phyloP scores from a whole-genome alignment of 1,284 basidiomycete species.

The Fistulina hepatica region DNA sequence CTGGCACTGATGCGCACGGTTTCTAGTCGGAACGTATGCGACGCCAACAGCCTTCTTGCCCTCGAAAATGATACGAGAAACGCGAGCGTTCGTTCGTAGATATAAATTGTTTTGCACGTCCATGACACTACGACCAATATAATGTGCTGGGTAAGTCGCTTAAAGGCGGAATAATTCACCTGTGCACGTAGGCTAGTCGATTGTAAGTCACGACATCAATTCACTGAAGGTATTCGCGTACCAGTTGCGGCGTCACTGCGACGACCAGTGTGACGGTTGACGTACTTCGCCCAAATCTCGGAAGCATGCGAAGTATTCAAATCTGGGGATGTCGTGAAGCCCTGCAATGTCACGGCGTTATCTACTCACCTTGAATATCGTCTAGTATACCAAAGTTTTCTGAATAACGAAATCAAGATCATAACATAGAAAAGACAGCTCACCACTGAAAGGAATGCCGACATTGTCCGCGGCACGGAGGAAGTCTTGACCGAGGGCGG shows the following conservation, averaged over 20 bases:
- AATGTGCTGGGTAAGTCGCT: background rate
- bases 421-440: too few relatives aligned
- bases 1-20: slow-evolving; percentile 42
- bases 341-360: background rate
- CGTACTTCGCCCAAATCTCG: slow-evolving; percentile 70
- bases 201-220: background rate
- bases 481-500: slow-evolving; percentile 21
- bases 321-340: slow-evolving; percentile 25
- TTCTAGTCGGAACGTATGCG: slow-evolving; percentile 54
- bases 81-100: slow-evolving; percentile 45
- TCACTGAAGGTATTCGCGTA: slow-evolving; percentile 16
- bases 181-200: slow-evolving; percentile 8
- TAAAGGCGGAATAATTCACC: slow-evolving; percentile 4
- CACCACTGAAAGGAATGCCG: slow-evolving; percentile 57
- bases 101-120: slow-evolving; percentile 37
- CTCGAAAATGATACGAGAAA: slow-evolving; percentile 62
- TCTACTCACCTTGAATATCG: slow-evolving; percentile 45
- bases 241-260: slow-evolving; percentile 63
- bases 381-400: slow-evolving; percentile 27
- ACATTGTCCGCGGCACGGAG: slow-evolving; percentile 50
- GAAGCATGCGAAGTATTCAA: slow-evolving; percentile 50
- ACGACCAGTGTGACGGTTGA: slow-evolving; percentile 61
- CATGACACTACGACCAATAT: slow-evolving; percentile 21
- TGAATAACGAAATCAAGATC: too few relatives aligned
- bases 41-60: slow-evolving; percentile 62